phyloP scores from a whole-genome alignment of 1,139 yeast species.

The Pneumocystis jirovecii region DNA sequence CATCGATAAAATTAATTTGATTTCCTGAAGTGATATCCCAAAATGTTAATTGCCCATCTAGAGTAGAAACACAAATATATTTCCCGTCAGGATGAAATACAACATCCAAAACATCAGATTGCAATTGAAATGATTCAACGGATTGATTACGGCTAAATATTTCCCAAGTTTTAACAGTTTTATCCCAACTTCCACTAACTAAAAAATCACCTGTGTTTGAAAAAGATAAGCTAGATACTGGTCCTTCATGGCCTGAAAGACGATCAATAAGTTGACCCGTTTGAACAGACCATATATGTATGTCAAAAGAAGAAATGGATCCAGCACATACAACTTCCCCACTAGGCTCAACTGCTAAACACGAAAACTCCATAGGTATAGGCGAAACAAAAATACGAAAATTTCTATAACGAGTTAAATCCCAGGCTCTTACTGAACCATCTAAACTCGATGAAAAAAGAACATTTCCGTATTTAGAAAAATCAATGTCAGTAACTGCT shows the following conservation, averaged over 20 bases:
- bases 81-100: constrained; percentile 86
- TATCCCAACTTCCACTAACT: constrained; percentile 96
- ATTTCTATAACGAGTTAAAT: constrained; percentile 77
- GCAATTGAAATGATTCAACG: constrained; percentile 79
- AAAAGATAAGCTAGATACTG: constrained; percentile 75
- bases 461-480: constrained; percentile 79
- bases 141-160: constrained; percentile 63
- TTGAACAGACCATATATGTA: constrained; percentile 95
- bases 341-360: constrained; percentile 90
- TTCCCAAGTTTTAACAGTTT: constrained; percentile 84
- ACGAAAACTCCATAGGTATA: constrained; percentile 69
- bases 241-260: constrained; percentile 89
- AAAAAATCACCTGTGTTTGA: constrained; percentile 64
- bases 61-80: constrained; percentile 72
- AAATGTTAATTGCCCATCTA: constrained; percentile 74
- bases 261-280: constrained; percentile 82
- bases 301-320: constrained; percentile 74
- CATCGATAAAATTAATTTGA: constrained; percentile 74
- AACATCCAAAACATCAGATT: constrained; percentile 71
- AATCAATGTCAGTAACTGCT: constrained; percentile 74
- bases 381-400: constrained; percentile 90
- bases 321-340: constrained; percentile 97
- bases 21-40: constrained; percentile 74
- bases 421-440: constrained; percentile 98
- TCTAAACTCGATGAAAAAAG: constrained; percentile 81